Percentiles rank a stretch among this genome's conserved stretches.
These are phyloP conservation scores for Hanseniaspora clermontiae DNA, from an alignment of 805 yeast genomes.

Conservation along the genomic window DNA sequence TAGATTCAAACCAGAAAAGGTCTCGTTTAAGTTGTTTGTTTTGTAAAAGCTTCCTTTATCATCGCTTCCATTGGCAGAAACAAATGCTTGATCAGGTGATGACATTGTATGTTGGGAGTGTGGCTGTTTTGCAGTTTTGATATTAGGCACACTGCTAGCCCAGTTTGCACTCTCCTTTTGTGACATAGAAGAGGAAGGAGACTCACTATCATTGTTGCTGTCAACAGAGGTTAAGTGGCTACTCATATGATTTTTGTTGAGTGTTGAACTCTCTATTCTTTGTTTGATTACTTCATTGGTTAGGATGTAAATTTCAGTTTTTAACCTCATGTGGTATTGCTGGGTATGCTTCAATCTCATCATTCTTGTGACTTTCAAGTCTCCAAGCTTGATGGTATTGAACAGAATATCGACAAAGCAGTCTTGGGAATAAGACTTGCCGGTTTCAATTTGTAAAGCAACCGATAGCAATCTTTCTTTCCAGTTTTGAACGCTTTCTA, in stretches of 20 bases:
- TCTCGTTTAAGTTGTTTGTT: neutral
- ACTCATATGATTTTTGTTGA: constrained; percentile 11
- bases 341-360: constrained; percentile 60
- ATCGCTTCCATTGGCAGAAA: constrained; percentile 1
- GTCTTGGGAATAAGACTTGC: constrained; percentile 18
- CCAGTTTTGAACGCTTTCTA: constrained; percentile 32
- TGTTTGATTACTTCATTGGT: constrained; percentile 52
- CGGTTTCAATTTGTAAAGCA: constrained; percentile 21
- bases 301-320: constrained; percentile 60
- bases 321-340: constrained; percentile 62
- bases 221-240: neutral
- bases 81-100: neutral
- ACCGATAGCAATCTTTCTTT: constrained; percentile 20
- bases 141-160: neutral
- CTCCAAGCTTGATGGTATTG: constrained; percentile 52
- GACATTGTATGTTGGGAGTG: neutral
- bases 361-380: constrained; percentile 56
- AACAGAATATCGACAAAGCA: constrained; percentile 36
- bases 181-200: neutral
- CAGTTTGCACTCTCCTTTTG: neutral
- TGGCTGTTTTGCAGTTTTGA: neutral
- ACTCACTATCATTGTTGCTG: neutral
- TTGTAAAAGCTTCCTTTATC: neutral
- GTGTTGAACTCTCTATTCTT: constrained; percentile 41
- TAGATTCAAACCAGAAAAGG: neutral